Evolutionary conservation across 2,329 filamentous ascomycete species (phyloP).

Genomic region (Neonectria neomacrospora): DNA sequence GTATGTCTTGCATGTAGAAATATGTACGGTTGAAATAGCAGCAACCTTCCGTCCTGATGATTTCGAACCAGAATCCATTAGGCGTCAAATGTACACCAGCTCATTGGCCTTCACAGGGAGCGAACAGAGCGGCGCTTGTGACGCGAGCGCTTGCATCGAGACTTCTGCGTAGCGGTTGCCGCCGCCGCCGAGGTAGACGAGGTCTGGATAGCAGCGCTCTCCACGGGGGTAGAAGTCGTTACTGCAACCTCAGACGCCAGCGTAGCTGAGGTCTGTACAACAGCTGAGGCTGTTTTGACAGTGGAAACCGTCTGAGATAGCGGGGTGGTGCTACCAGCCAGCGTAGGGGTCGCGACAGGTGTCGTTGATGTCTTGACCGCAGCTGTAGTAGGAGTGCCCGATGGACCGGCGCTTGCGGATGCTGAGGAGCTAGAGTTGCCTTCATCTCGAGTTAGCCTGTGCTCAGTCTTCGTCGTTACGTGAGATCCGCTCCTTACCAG

Average conservation of each 20-base stretch:
- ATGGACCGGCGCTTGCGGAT: not conserved
- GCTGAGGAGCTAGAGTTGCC: slow-evolving; percentile 5
- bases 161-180: slow-evolving; percentile 1
- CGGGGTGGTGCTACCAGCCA: not conserved
- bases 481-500: slow-evolving; percentile 1
- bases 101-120: not conserved
- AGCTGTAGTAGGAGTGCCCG: not conserved
- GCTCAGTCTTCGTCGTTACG: not conserved
- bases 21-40: slow-evolving; percentile 5
- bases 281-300: not conserved
- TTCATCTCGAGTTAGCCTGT: not conserved
- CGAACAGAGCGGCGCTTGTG: not conserved
- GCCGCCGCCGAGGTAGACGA: slow-evolving; percentile 5
- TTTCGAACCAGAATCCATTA: not conserved
- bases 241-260: not conserved
- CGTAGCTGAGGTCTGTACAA: not conserved
- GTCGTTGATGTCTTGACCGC: not conserved
- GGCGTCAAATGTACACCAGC: not conserved
- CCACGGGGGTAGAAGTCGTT: not conserved
- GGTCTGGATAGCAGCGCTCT: not conserved
- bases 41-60: not conserved
- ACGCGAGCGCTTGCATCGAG: slow-evolving; percentile 17
- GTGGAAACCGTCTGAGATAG: not conserved
- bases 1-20: not conserved
- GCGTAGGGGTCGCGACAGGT: not conserved